A percentile compares a stretch with the other conserved stretches of the same genome.
phyloP scores from a whole-genome alignment of 225 moss, liverwort and hornwort species.

The Asterella californica region DNA sequence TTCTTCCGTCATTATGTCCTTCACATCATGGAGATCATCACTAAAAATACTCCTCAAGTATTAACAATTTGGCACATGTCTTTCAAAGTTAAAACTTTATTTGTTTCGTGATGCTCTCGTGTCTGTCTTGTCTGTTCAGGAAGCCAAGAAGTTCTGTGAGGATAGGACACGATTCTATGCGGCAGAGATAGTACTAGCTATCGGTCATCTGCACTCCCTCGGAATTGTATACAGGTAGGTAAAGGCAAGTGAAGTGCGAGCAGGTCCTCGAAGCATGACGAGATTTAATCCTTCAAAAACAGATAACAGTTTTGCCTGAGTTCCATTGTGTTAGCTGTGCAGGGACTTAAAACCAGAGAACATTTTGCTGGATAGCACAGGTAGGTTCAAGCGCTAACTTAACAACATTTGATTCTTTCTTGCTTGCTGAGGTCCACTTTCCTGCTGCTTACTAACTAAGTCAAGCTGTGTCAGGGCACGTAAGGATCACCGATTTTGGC shows the following conservation, averaged over 20 bases:
- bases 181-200: slow-evolving; percentile 9
- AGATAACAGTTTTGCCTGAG: not conserved
- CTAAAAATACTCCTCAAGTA: no score
- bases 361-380: slow-evolving; percentile 4
- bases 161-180: slow-evolving; percentile 16
- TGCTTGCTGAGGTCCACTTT: no score
- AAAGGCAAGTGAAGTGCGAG: no score
- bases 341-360: slow-evolving; percentile 21
- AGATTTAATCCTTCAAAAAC: no score
- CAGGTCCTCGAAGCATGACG: no score
- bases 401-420: no score
- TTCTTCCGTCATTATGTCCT: no score
- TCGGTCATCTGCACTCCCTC: slow-evolving; percentile 19
- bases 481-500: slow-evolving; percentile 17
- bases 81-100: no score
- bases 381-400: no score
- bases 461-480: not conserved
- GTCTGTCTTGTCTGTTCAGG: not conserved
- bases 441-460: not conserved
- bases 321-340: not conserved
- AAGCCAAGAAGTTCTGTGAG: slow-evolving; percentile 2
- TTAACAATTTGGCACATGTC: no score
- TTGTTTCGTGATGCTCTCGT: no score
- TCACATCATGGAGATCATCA: no score
- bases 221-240: slow-evolving; percentile 17